Conservation (phyloP, 257 asterid genomes). For the Cruciata laevipes region DNA sequence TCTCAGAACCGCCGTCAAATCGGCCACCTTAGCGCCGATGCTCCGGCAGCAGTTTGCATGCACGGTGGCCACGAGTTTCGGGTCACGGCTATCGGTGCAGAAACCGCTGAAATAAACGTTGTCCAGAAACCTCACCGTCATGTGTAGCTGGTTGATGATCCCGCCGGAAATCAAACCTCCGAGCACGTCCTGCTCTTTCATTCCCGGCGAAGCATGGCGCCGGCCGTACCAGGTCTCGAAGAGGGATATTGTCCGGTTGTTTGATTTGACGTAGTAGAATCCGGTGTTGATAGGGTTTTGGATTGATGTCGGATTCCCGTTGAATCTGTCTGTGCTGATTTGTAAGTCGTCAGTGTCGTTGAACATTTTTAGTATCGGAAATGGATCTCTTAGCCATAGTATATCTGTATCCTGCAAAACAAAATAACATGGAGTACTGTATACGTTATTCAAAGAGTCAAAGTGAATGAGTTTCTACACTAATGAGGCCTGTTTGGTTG, state of each 20-base stretch:
- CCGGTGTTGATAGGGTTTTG: constrained; percentile 54
- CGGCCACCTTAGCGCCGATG: constrained; percentile 52
- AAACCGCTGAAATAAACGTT: constrained; percentile 55
- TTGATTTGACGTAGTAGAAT: constrained; percentile 46
- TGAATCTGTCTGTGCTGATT: constrained; percentile 46
- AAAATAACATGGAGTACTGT: too few species aligned
- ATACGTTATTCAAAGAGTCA: too few species aligned
- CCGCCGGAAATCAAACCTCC: constrained; percentile 20
- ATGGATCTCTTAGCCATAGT: constrained; percentile 62
- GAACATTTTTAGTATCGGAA: constrained; percentile 22
- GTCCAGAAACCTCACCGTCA: constrained; percentile 31
- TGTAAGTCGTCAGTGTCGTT: constrained; percentile 37
- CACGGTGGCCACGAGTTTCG: constrained; percentile 34
- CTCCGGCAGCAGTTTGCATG: constrained; percentile 72
- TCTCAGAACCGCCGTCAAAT: constrained; percentile 40
- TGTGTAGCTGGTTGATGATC: constrained; percentile 16
- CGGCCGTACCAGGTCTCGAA: constrained; percentile 47
- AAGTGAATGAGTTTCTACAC: too few species aligned
- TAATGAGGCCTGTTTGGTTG: too few species aligned
- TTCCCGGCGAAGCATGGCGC: constrained; percentile 30
- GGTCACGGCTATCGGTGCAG: constrained; percentile 36
- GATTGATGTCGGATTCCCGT: constrained; percentile 33
- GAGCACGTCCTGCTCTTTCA: constrained; percentile 71
- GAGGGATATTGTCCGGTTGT: constrained; percentile 37
- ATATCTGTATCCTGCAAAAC: constrained; percentile 49